phyloP scores from a whole-genome alignment of 768 basidiomycete species.

The Leucosporidium scottii region DNA sequence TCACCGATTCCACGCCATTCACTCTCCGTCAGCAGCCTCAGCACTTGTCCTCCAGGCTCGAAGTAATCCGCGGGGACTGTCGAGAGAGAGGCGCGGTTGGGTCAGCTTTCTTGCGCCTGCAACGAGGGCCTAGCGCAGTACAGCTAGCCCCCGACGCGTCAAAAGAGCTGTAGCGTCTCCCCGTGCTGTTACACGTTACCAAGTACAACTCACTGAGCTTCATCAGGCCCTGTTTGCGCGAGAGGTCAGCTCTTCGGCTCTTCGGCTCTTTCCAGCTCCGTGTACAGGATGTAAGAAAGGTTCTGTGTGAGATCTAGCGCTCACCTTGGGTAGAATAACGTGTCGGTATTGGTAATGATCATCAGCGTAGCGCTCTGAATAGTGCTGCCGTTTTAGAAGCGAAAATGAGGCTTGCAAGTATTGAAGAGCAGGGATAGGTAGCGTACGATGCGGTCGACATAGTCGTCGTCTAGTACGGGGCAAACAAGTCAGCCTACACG shows the following conservation, averaged over 20 bases:
- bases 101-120: not conserved
- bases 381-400: not conserved
- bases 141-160: not conserved
- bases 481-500: not conserved
- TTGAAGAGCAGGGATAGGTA: no score
- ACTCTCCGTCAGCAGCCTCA: not conserved
- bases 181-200: not conserved
- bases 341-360: not conserved
- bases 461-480: not conserved
- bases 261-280: not conserved
- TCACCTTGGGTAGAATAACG: not conserved
- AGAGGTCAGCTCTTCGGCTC: not conserved
- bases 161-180: not conserved
- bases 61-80: not conserved
- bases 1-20: no score
- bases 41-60: not conserved
- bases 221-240: not conserved
- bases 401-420: not conserved
- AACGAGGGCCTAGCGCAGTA: not conserved
- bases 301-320: not conserved
- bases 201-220: not conserved
- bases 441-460: not conserved
- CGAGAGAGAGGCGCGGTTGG: not conserved
- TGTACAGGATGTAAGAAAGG: no score
- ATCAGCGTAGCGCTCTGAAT: not conserved